Evolutionary conservation across 2,329 filamentous ascomycete species (phyloP), one percentile per base, ranked within the genome.

Genomic region (Cytospora leucostoma): DNA sequence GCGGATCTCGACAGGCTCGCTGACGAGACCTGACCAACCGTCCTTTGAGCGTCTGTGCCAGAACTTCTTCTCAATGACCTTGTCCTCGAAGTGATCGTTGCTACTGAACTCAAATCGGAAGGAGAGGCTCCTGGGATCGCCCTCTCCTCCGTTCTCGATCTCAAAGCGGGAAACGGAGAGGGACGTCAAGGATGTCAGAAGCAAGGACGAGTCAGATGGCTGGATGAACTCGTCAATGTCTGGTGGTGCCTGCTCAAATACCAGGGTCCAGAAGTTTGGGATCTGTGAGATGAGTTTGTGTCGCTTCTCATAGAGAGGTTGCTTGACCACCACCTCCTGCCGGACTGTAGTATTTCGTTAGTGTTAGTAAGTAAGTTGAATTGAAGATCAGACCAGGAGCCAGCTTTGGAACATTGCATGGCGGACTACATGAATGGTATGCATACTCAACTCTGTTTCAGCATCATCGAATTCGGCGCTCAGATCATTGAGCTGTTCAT

Each of bases 201-300:
- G 84, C 66, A 95, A 79, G 10, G 84, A 83, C 15, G 88, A 87
- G 79, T 98, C 94, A 56, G 85, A 84, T 51, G 92, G 90, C 74
- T 92, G 88, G 74, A 98, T 90, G 82, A 89, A 93, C 77, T 92
- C 88, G 78, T 97, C 93, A 70, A 99, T 85, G 67, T 97, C 92
- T 54, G 85, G 83, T 2, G 93, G 93, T 3, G 91, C 88, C 78
- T 93, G 89, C 80, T 96, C 91, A 74, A 98, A 84, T 63, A 97
- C 93, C 64, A 96, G 85, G n/a, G 91, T 83, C 95, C 95, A 98
- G 86, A 98, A 99, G 79, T 91, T 87, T 70, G 87, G 85, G 73
- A 97, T 93, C 72, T 88, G 82, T 67, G 84, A 77, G 68, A 95
- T 80, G 67, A 92, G 77, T 70, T 85, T 83, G 68, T 85, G 82